Base-by-base conservation (phyloP, 2,329 filamentous ascomycete genomes). In the Zarea fungicola region DNA sequence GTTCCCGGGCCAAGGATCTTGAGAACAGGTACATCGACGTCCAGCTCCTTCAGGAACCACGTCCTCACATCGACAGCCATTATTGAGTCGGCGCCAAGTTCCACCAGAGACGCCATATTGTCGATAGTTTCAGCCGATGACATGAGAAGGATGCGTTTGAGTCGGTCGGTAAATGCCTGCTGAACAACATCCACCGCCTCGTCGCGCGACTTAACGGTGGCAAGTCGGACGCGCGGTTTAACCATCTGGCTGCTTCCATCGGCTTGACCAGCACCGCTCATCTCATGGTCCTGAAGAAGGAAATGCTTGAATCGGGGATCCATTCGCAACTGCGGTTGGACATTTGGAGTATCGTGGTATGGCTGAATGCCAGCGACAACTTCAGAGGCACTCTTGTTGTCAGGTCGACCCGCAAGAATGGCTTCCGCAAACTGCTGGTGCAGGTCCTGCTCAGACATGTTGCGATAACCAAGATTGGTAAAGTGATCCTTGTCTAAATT, bases 11-110 rank as follows among this genome's bases (percentile, higher is more conserved):
- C 56, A 0, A 63, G 35, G 7, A 64, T 54, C 49, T 72, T 72
- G 3, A 77, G 59, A 2, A 77, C 66, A 0, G 73, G 69, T 1
- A 78, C 64, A 39, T 77, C 69, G 0, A 69, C 58, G 0, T 69
- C 39, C 8, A 61, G 42, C 10, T 71, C 61, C 43, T 74, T 75
- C 23, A 70, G 42, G 53, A 78, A 76, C 76, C 76, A 80, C 1
- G 69, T 62, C 2, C 75, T 67, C 2, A 73, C 69, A 63, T 62
- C 61, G 1, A 65, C 62, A n/a, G 63, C 62, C 0, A 65, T 52
- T 9, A 67, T 49, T 0, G 62, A 62, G 45, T 66, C 64, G 8
- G 63, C 52, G 1, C 62, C 63, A 1, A 63, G 49, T 9, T 62
- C 59, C 9, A 42, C 23, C 10, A 44, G 6, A 18, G 43, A 26